Base-by-base conservation (phyloP, 441 rosid species). In the Breynia disticha region DNA sequence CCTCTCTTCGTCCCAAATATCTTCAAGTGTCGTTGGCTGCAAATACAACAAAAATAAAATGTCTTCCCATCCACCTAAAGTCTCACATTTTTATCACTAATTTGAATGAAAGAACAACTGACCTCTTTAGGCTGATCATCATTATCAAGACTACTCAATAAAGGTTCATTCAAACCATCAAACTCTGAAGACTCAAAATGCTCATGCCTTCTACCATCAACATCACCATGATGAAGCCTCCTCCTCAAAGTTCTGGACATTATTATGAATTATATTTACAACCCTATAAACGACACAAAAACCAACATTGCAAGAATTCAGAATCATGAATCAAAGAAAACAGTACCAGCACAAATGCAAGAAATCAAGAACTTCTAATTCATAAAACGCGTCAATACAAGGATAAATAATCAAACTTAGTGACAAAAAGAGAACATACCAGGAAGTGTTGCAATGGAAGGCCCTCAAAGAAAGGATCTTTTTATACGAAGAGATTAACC, bases 141-240 rank as follows among this genome's bases (percentile, higher is more conserved):
- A 22, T 55, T 56, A n/a, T 65, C 65, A 39, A 51, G 54, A 62
- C 54, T 65, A 61, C 75, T 78, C 67, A 87, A 75, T 61, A 91
- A 61, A 37, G 97, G 98, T 59, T 91, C 95, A 6, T 63, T 70
- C 51, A 88, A 68, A 60, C 77, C 71, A 60, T 82, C 87, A 50
- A 67, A 54, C 12, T 71, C 79, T 15, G 86, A 73, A 13, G 72
- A 57, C 35, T 78, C 84, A 64, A 72, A 28, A 28, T 28, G 76
- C 64, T 81, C 97, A 46, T 69, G 54, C 66, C 68, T 59, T 46
- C 71, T 75, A 46, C 88, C 83, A 70, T 76, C 90, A 48, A 81
- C 78, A 70, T 88, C 87, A 56, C 85, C 86, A 15, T 91, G 91
- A 67, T 81, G 79, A 52, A 84, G 86, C 54, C 95, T 71, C 52